Conservation (phyloP, 2,329 filamentous ascomycete species). For the Ustulina deusta region DNA sequence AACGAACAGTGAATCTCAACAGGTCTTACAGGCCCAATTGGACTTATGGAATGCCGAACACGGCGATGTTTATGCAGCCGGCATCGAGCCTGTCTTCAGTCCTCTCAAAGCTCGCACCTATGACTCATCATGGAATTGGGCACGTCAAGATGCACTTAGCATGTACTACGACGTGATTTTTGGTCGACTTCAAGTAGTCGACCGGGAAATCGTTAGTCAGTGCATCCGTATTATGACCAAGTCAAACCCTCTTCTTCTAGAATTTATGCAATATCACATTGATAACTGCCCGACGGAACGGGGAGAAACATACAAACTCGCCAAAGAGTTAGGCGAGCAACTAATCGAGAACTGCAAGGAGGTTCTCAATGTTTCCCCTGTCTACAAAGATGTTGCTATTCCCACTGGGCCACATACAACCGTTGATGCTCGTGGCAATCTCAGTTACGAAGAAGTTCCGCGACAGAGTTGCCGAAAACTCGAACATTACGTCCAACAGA, state of each 20-base stretch:
- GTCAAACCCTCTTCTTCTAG: constrained; percentile 92
- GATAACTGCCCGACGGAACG: constrained; percentile 97
- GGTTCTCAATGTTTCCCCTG: constrained; percentile 82
- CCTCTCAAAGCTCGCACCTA: constrained; percentile 94
- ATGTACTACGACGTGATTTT: constrained; percentile 99
- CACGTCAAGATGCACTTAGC: constrained; percentile 92
- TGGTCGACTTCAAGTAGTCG: constrained; percentile 89
- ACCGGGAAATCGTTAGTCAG: constrained; percentile 97
- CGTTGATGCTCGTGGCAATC: constrained; percentile 91
- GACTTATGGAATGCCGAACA: constrained; percentile 97
- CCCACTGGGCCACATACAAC: constrained; percentile 93
- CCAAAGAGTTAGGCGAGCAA: constrained; percentile 91
- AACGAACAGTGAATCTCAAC: constrained; percentile 84
- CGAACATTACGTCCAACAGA: constrained; percentile 97
- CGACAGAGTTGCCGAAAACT: constrained; percentile 93
- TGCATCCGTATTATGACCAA: constrained; percentile 99
- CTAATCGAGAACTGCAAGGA: constrained; percentile 98
- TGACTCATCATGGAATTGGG: constrained; percentile 99
- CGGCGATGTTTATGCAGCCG: constrained; percentile 93
- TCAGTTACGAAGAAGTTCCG: constrained; percentile 90
- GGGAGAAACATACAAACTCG: constrained; percentile 97
- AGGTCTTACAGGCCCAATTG: constrained; percentile 89
- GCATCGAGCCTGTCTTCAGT: constrained; percentile 94
- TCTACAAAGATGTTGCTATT: constrained; percentile 94
- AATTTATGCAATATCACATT: constrained; percentile 99